Evolutionary conservation across 192 early-diverging fungal species (phyloP), one percentile per base, ranked within the genome.

Genomic region (Coemansia sp.): DNA sequence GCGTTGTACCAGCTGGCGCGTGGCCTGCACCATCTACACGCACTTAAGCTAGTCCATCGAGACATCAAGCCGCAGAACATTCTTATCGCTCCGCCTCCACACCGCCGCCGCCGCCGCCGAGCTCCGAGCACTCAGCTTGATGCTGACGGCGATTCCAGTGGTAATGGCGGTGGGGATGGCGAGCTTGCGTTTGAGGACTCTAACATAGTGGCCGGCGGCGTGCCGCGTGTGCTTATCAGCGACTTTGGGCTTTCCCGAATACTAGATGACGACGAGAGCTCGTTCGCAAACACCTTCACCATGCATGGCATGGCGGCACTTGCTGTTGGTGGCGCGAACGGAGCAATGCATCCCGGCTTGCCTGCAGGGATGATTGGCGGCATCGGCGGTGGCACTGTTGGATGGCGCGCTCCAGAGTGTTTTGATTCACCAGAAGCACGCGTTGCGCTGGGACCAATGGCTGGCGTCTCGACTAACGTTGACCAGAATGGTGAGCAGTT

Each of bases 41-140:
- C 87, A 37, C 85, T 98, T 39, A 95, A 98, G 78, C 95, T 99
- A 69, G 96, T 99, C 5, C 97, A 99, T 76, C 89, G 97, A 9
- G 97, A 99, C 72, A 95, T 99, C 69, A 99, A 99, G 76, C 97
- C 90, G 15, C 90, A 98, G 60, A 98, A 98, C 69, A 96, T 98
- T 55, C 84, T 98, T 52, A 81, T 98, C 45, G 89, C 88, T 6
- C 85, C 86, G 19, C 83, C 86, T 3, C 85, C 85, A 60, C 82
- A 84, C 19, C 69, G 78, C 22, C 82, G 71, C 51, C 83, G 61
- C 63, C 63, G 59, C 16, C 67, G 62, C 22, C 41, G 45, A 13
- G 37, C 42, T 15, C 63, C 49, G 40, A 64, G 40, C 26, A 11
- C 18, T 18, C 65, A 61, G 64, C 42, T 43, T 54, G 22, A 7